These are phyloP conservation scores for Aeschynomene evenia DNA, from an alignment of 306 rosid genomes.

Conservation along the genomic window DNA sequence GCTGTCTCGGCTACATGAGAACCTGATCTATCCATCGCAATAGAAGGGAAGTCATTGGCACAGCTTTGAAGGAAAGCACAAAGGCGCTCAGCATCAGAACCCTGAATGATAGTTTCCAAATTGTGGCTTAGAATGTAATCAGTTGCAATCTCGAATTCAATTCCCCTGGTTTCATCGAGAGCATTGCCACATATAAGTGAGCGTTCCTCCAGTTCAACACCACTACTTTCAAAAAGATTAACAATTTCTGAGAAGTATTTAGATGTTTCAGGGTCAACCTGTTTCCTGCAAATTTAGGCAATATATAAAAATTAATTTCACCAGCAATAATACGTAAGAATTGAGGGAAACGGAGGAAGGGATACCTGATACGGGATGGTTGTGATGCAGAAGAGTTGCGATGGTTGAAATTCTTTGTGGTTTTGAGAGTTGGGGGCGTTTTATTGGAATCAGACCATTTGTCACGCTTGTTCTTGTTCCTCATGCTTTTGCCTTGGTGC, in stretches of 20 bases:
- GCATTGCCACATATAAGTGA: slow-evolving; percentile 76
- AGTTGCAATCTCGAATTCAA: slow-evolving; percentile 81
- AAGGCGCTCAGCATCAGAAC: slow-evolving; percentile 53
- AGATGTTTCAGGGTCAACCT: slow-evolving; percentile 71
- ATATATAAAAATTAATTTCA: too few relatives aligned
- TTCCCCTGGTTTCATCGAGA: slow-evolving; percentile 78
- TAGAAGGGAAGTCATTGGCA: slow-evolving; percentile 58
- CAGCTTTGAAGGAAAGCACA: slow-evolving; percentile 63
- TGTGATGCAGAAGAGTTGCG: slow-evolving; percentile 29
- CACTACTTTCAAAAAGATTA: slow-evolving; percentile 63
- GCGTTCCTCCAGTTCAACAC: slow-evolving; percentile 69
- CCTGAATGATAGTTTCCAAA: slow-evolving; percentile 71
- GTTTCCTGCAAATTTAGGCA: slow-evolving; percentile 56
- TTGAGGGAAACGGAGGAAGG: not conserved
- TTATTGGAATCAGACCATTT: slow-evolving; percentile 27
- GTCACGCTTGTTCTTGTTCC: slow-evolving; percentile 33
- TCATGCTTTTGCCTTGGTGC: slow-evolving; percentile 39
- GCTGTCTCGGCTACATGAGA: slow-evolving; percentile 90
- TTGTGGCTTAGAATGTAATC: slow-evolving; percentile 91
- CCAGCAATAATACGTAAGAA: too few relatives aligned
- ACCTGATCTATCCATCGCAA: slow-evolving; percentile 88
- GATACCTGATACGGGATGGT: slow-evolving; percentile 53
- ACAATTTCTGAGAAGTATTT: slow-evolving; percentile 77
- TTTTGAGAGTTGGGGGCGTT: slow-evolving; percentile 4
- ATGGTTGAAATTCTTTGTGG: slow-evolving; percentile 22